Evolutionary conservation across 2,329 filamentous ascomycete genomes (phyloP).

Genomic region (Colletotrichum sojae): DNA sequence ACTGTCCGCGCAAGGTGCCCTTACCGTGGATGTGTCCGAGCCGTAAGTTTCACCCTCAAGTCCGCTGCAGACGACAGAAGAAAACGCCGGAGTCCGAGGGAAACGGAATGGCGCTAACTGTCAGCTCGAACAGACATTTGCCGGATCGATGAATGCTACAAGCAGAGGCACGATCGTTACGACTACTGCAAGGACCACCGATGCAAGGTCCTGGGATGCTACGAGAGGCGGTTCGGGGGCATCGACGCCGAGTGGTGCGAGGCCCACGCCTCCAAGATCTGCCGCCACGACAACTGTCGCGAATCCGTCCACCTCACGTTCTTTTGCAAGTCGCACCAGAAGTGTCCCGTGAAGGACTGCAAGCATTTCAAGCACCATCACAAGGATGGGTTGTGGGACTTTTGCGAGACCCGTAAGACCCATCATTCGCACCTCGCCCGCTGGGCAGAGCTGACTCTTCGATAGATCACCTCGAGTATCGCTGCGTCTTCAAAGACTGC

Average conservation of each 20-base stretch:
- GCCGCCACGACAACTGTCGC: slow-evolving; percentile 27
- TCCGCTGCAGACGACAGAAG: not conserved
- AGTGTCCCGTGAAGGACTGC: slow-evolving; percentile 33
- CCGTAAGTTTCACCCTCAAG: slow-evolving; percentile 20
- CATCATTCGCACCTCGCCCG: too few species aligned
- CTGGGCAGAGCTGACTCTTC: not conserved
- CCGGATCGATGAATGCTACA: slow-evolving; percentile 24
- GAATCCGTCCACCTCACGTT: slow-evolving; percentile 14
- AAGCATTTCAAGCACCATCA: slow-evolving; percentile 6
- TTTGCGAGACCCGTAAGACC: slow-evolving; percentile 32
- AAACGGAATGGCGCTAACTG: slow-evolving; percentile 27
- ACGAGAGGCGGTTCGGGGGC: slow-evolving; percentile 8
- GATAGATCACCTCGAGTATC: slow-evolving; percentile 19
- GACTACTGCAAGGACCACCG: slow-evolving; percentile 34
- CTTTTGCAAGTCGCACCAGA: slow-evolving; percentile 28
- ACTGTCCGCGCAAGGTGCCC: slow-evolving; percentile 24
- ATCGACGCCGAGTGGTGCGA: slow-evolving; percentile 20
- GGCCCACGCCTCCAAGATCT: slow-evolving; percentile 27
- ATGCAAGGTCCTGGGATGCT: slow-evolving; percentile 24
- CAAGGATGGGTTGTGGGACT: slow-evolving; percentile 22
- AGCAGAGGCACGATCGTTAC: slow-evolving; percentile 23
- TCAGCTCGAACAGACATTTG: slow-evolving; percentile 24
- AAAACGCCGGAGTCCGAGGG: not conserved
- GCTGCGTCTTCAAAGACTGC: slow-evolving; percentile 31
- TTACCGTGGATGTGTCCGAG: slow-evolving; percentile 37